These are phyloP conservation scores for Tylopilus cervinicoccineus DNA, from an alignment of 768 basidiomycete genomes.

Conservation along the genomic window DNA sequence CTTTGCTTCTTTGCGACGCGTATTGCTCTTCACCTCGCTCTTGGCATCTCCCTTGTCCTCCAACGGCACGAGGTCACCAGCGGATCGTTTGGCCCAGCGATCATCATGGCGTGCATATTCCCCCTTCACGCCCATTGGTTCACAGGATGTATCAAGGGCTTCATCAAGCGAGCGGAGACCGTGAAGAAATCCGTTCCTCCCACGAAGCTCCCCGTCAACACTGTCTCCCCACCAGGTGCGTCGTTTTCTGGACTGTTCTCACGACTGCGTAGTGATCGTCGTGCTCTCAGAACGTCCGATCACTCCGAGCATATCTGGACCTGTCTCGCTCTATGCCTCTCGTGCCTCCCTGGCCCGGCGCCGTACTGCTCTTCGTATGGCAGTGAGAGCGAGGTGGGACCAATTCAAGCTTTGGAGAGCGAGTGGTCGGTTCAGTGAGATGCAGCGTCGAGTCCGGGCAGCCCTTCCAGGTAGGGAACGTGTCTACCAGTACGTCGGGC, in stretches of 20 bases:
- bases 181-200: not conserved
- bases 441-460: conserved; percentile 28
- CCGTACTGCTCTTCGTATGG: conserved; percentile 25
- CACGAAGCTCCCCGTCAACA: conserved; percentile 2
- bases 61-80: conserved; percentile 28
- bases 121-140: conserved; percentile 56
- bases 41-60: conserved; percentile 31
- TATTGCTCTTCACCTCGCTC: conserved; percentile 42
- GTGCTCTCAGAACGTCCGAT: conserved; percentile 16
- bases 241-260: not conserved
- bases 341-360: conserved; percentile 26
- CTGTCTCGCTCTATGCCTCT: conserved; percentile 6
- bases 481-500: conserved; percentile 32
- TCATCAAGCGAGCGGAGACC: conserved; percentile 32
- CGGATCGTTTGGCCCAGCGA: conserved; percentile 38
- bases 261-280: not conserved
- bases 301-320: conserved; percentile 5
- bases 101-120: conserved; percentile 39
- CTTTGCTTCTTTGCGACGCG: conserved; percentile 48
- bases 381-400: conserved; percentile 28
- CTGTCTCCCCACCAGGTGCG: conserved; percentile 8
- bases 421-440: conserved; percentile 23
- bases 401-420: conserved; percentile 25
- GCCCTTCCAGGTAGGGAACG: conserved; percentile 25
- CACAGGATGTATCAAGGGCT: conserved; percentile 44